These are phyloP conservation scores for Jamesozyma spencerorum DNA, from an alignment of 805 yeast genomes.

Conservation along the genomic window DNA sequence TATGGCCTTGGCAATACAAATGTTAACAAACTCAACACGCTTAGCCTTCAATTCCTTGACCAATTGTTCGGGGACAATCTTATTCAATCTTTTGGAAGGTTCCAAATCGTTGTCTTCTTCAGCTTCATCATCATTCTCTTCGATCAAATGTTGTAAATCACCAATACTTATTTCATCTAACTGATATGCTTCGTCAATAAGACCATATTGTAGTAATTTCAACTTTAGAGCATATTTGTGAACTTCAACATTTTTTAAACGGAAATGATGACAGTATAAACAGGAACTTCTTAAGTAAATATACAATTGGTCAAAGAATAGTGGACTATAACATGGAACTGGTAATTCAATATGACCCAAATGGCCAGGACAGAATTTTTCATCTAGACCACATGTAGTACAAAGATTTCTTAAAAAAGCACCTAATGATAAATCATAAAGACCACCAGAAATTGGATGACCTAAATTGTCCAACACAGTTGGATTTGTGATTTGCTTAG, in stretches of 20 bases:
- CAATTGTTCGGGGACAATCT: slow-evolving; percentile 6
- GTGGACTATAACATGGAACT: slow-evolving; percentile 87
- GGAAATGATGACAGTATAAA: slow-evolving; percentile 82
- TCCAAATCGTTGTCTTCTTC: slow-evolving; percentile 39
- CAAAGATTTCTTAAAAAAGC: slow-evolving; percentile 85
- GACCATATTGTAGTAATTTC: slow-evolving; percentile 77
- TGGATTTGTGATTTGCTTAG: slow-evolving; percentile 92
- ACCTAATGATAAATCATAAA: slow-evolving; percentile 91
- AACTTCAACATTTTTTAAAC: slow-evolving; percentile 56
- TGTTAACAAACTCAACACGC: slow-evolving; percentile 62
- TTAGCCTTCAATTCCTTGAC: slow-evolving; percentile 40
- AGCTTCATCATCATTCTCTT: slow-evolving; percentile 37
- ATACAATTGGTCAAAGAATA: slow-evolving; percentile 87
- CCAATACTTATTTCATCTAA: slow-evolving; percentile 50
- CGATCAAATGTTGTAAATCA: slow-evolving; percentile 18
- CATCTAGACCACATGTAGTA: slow-evolving; percentile 93
- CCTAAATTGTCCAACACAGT: slow-evolving; percentile 93
- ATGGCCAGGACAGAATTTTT: slow-evolving; percentile 93
- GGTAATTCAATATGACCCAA: slow-evolving; percentile 97
- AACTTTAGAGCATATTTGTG: slow-evolving; percentile 74
- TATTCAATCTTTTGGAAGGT: slow-evolving; percentile 14
- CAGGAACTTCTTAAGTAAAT: slow-evolving; percentile 76
- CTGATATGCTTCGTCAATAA: slow-evolving; percentile 66
- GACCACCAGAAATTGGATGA: slow-evolving; percentile 89
- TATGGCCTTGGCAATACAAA: slow-evolving; percentile 63